A percentile compares a stretch with the other conserved stretches of the same genome.
Conservation (phyloP, 345 rosid genomes). For the Gossypium arboreum region DNA sequence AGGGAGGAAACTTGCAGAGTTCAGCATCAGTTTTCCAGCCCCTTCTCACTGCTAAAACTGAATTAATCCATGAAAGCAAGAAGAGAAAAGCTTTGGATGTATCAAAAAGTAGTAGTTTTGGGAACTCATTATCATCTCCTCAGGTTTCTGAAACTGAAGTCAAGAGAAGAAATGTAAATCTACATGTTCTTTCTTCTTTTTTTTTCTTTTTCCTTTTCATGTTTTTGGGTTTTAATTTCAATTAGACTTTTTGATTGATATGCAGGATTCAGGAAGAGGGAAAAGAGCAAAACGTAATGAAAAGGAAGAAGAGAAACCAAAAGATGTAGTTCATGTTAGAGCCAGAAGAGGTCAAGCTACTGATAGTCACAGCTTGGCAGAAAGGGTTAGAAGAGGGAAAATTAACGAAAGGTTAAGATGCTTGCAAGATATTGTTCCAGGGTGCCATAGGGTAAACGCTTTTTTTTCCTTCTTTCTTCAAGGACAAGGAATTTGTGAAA, state of each 20-base stretch:
- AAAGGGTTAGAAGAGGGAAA: conserved; percentile 84
- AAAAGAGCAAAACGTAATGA: conserved; percentile 47
- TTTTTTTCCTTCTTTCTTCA: not conserved
- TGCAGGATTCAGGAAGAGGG: conserved; percentile 41
- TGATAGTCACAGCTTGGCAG: conserved; percentile 90
- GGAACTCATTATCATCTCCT: conserved; percentile 29
- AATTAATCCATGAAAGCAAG: conserved; percentile 32
- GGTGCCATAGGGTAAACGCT: conserved; percentile 61
- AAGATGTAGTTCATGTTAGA: conserved; percentile 90
- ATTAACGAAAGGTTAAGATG: conserved; percentile 68
- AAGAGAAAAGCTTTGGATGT: conserved; percentile 37
- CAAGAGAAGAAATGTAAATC: conserved; percentile 38
- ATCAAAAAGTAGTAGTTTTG: conserved; percentile 31
- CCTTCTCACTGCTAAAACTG: conserved; percentile 27
- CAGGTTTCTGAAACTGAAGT: conserved; percentile 30
- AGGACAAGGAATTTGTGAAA: not conserved
- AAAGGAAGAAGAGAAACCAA: conserved; percentile 40
- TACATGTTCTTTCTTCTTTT: not conserved
- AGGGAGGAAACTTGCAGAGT: conserved; percentile 23
- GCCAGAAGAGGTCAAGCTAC: conserved; percentile 97
- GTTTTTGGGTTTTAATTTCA: not conserved
- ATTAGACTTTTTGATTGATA: not conserved
- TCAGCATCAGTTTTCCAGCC: conserved; percentile 23
- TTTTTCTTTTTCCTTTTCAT: not conserved
- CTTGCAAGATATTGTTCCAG: conserved; percentile 80